Evolutionary conservation across 306 rosid genomes (phyloP).

Genomic region (Sesbania bispinosa): DNA sequence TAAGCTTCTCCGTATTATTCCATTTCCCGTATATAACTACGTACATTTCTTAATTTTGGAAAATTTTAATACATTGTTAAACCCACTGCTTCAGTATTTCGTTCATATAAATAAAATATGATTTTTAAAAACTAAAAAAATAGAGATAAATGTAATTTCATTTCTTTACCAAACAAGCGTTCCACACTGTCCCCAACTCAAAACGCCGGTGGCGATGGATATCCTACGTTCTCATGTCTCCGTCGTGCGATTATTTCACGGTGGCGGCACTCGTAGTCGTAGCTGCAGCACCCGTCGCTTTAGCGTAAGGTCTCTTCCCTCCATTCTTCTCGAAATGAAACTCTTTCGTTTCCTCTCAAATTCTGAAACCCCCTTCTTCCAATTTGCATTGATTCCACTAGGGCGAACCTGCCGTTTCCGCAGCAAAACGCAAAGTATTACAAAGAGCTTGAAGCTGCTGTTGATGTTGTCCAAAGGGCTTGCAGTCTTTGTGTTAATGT

Average conservation of each 20-base stretch:
- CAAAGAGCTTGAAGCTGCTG: conserved; percentile 72
- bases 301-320: conserved; percentile 47
- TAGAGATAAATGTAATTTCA: too few species aligned
- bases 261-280: conserved; percentile 1
- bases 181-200: too few species aligned
- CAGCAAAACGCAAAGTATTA: conserved; percentile 46
- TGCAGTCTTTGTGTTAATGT: conserved; percentile 65
- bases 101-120: too few species aligned
- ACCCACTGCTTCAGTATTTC: too few species aligned
- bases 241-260: conserved; percentile 27
- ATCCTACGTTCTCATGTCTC: conserved; percentile 43
- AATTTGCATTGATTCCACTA: conserved; percentile 13
- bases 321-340: neutral
- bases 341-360: neutral
- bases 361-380: neutral
- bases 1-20: too few species aligned
- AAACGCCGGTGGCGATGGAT: too few species aligned
- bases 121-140: too few species aligned
- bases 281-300: conserved; percentile 17
- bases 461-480: conserved; percentile 66
- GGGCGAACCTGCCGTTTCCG: conserved; percentile 59
- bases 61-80: too few species aligned
- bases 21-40: too few species aligned
- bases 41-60: too few species aligned
- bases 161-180: too few species aligned